Percentiles rank a stretch among this genome's conserved stretches.
These are phyloP conservation scores for Cordyceps javanica DNA, from an alignment of 2,329 filamentous ascomycete species.

Conservation along the genomic window DNA sequence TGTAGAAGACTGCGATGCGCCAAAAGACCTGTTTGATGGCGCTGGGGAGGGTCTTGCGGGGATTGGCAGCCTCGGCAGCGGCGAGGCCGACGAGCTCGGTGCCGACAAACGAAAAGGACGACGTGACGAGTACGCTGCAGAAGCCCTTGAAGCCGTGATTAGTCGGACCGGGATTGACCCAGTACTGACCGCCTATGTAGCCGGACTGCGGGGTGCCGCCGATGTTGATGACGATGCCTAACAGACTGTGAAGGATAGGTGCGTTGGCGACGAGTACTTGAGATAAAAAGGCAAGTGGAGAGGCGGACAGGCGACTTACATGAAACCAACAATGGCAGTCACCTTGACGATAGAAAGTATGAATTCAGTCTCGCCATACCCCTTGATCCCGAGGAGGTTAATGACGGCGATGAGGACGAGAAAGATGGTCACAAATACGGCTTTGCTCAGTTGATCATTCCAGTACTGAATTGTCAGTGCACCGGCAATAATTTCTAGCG, in stretches of 20 bases:
- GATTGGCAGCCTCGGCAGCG: conserved; percentile 45
- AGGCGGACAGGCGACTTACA: conserved; percentile 13
- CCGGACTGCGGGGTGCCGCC: conserved; percentile 29
- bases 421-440: conserved; percentile 76
- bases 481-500: conserved; percentile 73
- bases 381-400: conserved; percentile 21
- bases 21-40: conserved; percentile 46
- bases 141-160: conserved; percentile 41
- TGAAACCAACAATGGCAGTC: conserved; percentile 21
- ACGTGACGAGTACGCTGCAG: conserved; percentile 46
- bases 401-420: conserved; percentile 40
- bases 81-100: conserved; percentile 48
- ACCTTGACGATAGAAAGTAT: conserved; percentile 21
- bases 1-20: conserved; percentile 44
- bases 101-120: conserved; percentile 48
- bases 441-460: conserved; percentile 53
- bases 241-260: conserved; percentile 1
- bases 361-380: conserved; percentile 23
- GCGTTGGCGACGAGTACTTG: neutral
- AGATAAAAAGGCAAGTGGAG: neutral
- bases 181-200: conserved; percentile 27
- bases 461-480: conserved; percentile 74
- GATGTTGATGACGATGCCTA: conserved; percentile 28
- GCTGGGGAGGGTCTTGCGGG: conserved; percentile 40
- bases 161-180: conserved; percentile 39